Evolutionary conservation across 2,329 filamentous ascomycete species (phyloP).

Genomic region (Diaporthe sp.): DNA sequence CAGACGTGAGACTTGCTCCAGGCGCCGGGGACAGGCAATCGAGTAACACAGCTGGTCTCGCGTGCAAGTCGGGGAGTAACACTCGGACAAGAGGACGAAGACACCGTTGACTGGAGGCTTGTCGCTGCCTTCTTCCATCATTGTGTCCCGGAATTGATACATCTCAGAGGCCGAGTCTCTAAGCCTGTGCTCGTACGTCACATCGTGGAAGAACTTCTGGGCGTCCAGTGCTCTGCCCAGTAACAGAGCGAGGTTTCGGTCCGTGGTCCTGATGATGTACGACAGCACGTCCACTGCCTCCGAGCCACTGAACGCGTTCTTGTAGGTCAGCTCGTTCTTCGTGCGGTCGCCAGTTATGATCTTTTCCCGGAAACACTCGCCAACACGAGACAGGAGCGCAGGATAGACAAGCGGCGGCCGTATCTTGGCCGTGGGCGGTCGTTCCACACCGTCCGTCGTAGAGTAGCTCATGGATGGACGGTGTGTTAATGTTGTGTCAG

Average conservation of each 20-base stretch:
- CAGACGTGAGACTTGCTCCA: slow-evolving; percentile 94
- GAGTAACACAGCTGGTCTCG: slow-evolving; percentile 96
- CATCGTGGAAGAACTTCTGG: slow-evolving; percentile 99
- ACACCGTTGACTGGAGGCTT: slow-evolving; percentile 87
- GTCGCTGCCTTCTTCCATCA: slow-evolving; percentile 85
- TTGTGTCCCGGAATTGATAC: slow-evolving; percentile 94
- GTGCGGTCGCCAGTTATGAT: slow-evolving; percentile 87
- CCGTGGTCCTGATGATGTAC: slow-evolving; percentile 96
- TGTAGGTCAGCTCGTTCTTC: slow-evolving; percentile 97
- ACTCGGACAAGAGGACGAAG: slow-evolving; percentile 95
- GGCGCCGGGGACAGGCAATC: slow-evolving; percentile 90
- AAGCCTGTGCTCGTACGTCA: slow-evolving; percentile 95
- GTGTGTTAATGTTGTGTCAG: slow-evolving; percentile 54
- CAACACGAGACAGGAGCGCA: slow-evolving; percentile 91
- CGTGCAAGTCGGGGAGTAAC: slow-evolving; percentile 97
- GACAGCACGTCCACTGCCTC: slow-evolving; percentile 96
- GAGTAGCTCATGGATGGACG: slow-evolving; percentile 66
- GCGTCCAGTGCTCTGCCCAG: slow-evolving; percentile 93
- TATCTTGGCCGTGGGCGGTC: slow-evolving; percentile 70
- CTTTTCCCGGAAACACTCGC: slow-evolving; percentile 90
- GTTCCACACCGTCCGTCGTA: slow-evolving; percentile 62
- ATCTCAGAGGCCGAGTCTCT: slow-evolving; percentile 95
- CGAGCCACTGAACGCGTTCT: slow-evolving; percentile 94
- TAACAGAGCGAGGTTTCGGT: slow-evolving; percentile 91
- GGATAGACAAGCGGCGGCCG: slow-evolving; percentile 91